These are phyloP conservation scores for Harringtonia lauricola DNA, from an alignment of 2,329 filamentous ascomycete genomes.

Conservation along the genomic window DNA sequence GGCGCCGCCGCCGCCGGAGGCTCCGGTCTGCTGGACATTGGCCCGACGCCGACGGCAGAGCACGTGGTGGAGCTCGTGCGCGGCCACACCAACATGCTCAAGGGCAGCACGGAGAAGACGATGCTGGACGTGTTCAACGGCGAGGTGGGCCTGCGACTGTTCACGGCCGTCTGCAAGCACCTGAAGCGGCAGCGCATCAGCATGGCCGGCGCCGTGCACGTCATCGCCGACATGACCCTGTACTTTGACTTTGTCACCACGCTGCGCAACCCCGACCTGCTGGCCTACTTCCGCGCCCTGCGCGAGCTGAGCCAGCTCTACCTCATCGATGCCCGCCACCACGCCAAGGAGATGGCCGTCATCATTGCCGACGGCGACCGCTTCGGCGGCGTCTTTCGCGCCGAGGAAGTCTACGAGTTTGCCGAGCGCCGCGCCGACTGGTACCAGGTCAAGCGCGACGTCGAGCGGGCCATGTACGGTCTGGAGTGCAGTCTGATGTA, in stretches of 20 bases:
- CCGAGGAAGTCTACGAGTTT: conserved; percentile 97
- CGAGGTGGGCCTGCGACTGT: conserved; percentile 88
- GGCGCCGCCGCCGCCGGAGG: neutral
- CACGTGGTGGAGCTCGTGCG: conserved; percentile 78
- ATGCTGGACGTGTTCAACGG: conserved; percentile 98
- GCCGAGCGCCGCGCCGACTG: conserved; percentile 89
- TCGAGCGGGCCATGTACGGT: conserved; percentile 96
- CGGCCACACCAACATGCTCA: conserved; percentile 83
- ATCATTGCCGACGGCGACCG: conserved; percentile 88
- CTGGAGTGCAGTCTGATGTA: conserved; percentile 82
- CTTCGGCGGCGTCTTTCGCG: conserved; percentile 84
- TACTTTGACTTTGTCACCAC: conserved; percentile 79
- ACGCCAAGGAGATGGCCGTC: conserved; percentile 89
- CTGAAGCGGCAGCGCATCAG: conserved; percentile 91
- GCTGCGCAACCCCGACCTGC: conserved; percentile 70
- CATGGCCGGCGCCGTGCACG: conserved; percentile 76
- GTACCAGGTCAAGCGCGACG: conserved; percentile 78
- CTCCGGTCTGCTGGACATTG: conserved; percentile 22
- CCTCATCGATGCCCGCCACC: conserved; percentile 73
- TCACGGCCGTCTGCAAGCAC: conserved; percentile 89
- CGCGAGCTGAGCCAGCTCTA: conserved; percentile 93
- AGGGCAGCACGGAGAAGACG: conserved; percentile 92
- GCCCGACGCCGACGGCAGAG: conserved; percentile 67
- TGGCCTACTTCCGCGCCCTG: conserved; percentile 84
- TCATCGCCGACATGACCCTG: conserved; percentile 94